Evolutionary conservation across 2,329 filamentous ascomycete genomes (phyloP).

Genomic region (Amylocarpus encephaloides): DNA sequence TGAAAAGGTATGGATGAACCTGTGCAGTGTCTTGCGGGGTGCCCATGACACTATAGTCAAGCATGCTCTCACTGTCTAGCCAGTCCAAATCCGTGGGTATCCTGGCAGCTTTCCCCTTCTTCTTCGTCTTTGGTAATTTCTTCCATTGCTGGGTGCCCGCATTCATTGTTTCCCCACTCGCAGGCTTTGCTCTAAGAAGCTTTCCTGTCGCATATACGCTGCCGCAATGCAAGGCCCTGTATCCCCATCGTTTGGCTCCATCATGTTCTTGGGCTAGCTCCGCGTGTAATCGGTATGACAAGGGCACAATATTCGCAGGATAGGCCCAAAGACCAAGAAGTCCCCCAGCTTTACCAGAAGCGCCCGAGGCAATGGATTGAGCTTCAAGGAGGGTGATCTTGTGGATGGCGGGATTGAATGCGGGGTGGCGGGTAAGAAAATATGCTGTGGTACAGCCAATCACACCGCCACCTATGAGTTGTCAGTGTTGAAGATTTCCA

Average conservation of each 20-base stretch:
- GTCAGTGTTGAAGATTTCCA: neutral
- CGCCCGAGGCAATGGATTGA: constrained; percentile 76
- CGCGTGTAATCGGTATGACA: constrained; percentile 78
- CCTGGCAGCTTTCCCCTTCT: constrained; percentile 46
- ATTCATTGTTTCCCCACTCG: constrained; percentile 5
- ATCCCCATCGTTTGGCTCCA: constrained; percentile 78
- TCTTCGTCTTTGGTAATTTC: constrained; percentile 55
- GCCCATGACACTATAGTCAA: constrained; percentile 77
- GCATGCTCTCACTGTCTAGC: constrained; percentile 63
- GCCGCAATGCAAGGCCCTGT: constrained; percentile 72
- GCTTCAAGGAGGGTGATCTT: constrained; percentile 85
- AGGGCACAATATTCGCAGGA: constrained; percentile 71
- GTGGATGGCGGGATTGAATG: constrained; percentile 68
- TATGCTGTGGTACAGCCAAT: constrained; percentile 91
- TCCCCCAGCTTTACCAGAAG: constrained; percentile 91
- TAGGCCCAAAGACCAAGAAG: constrained; percentile 90
- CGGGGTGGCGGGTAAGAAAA: constrained; percentile 79
- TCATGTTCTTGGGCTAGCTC: constrained; percentile 79
- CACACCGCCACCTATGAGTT: constrained; percentile 62
- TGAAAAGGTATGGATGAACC: constrained; percentile 89
- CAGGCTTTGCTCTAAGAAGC: constrained; percentile 3
- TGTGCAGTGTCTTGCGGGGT: constrained; percentile 77
- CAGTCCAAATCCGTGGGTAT: constrained; percentile 79
- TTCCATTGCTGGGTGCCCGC: constrained; percentile 44
- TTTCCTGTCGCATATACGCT: constrained; percentile 25